Evolutionary conservation across 1,139 yeast species (phyloP).

Genomic region (Sugiyamaella grinbergsii): DNA sequence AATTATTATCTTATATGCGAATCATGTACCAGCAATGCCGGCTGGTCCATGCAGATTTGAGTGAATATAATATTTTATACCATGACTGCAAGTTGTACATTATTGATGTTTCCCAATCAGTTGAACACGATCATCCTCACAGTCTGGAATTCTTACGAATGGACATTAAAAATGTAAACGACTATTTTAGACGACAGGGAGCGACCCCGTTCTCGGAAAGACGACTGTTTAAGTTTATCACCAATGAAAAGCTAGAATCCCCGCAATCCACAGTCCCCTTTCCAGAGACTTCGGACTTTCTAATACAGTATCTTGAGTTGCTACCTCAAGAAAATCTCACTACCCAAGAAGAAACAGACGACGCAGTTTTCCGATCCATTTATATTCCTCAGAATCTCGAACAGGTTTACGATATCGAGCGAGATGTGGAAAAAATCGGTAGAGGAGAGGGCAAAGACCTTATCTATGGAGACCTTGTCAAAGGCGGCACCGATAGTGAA

Average conservation of each 20-base stretch:
- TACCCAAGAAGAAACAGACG: constrained; percentile 63
- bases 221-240: constrained; percentile 74
- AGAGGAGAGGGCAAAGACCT: constrained; percentile 82
- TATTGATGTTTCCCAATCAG: constrained; percentile 96
- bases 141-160: constrained; percentile 90
- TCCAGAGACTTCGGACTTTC: constrained; percentile 36
- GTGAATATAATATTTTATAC: constrained; percentile 87
- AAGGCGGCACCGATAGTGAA: no score
- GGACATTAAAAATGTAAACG: constrained; percentile 96
- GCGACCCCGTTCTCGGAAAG: constrained; percentile 82
- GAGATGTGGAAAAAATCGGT: constrained; percentile 81
- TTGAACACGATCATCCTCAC: constrained; percentile 98
- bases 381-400: constrained; percentile 72
- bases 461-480: constrained; percentile 45
- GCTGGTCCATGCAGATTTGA: constrained; percentile 93
- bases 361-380: constrained; percentile 83
- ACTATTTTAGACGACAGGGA: constrained; percentile 74
- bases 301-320: constrained; percentile 38
- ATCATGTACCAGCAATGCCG: constrained; percentile 84
- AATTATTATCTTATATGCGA: constrained; percentile 82
- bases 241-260: constrained; percentile 29
- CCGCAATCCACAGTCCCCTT: constrained; percentile 17
- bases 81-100: constrained; percentile 80
- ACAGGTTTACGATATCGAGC: constrained; percentile 58
- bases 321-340: constrained; percentile 44